phyloP scores from a whole-genome alignment of 2,329 filamentous ascomycete species.

The Metarhizium album region DNA sequence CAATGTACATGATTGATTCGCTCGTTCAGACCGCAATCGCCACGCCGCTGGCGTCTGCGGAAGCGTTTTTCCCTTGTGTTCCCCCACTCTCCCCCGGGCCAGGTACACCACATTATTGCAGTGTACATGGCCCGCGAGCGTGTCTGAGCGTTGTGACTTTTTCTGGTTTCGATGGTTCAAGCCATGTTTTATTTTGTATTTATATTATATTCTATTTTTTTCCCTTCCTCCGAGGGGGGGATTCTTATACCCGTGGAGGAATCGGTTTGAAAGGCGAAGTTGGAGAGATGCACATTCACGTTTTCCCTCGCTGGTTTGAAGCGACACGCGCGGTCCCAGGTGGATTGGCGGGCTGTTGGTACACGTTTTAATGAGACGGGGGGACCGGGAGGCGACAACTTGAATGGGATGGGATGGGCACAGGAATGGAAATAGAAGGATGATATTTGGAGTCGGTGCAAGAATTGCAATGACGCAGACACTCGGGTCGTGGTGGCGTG shows the following conservation, averaged over 20 bases:
- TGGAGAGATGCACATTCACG: neutral
- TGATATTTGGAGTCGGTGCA: neutral
- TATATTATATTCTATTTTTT: neutral
- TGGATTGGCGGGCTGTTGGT: neutral
- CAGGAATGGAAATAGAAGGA: neutral
- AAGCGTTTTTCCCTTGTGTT: neutral
- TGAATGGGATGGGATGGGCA: neutral
- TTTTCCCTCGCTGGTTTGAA: neutral
- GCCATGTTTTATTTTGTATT: neutral
- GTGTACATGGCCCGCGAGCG: neutral
- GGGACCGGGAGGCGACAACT: neutral
- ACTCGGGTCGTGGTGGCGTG: neutral
- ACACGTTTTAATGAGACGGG: neutral
- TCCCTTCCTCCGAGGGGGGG: too few relatives aligned
- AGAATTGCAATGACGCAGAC: neutral
- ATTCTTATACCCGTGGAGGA: neutral
- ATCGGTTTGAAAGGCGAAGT: neutral
- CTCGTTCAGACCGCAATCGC: conserved; percentile 5
- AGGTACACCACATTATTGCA: neutral
- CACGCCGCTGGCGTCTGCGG: neutral
- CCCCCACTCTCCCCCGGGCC: conserved; percentile 5
- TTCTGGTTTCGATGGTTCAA: neutral
- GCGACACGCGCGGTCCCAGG: neutral
- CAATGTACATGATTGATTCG: neutral
- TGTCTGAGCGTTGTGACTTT: neutral